Base-by-base conservation (phyloP, 2,329 filamentous ascomycete genomes). In the Ophiostoma ips region DNA sequence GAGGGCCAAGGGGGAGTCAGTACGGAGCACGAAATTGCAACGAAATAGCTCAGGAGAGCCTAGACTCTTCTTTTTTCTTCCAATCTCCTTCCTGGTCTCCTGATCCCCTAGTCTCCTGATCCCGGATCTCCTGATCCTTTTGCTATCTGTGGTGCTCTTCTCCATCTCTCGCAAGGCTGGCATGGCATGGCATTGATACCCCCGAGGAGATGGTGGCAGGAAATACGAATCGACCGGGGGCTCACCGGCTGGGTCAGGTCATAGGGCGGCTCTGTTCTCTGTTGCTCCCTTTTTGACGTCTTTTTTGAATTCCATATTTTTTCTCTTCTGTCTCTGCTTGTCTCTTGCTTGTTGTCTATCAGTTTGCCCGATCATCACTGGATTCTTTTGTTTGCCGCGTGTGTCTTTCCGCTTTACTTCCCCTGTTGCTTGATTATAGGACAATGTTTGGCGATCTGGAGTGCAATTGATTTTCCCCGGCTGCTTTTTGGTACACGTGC, bases 371-470 rank as follows among this genome's bases (percentile, higher is more conserved):
- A 9, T 36, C 16, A 16, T 21, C 36, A 2, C 16, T 38, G 36
- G 10, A 19, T 3, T 5, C 19, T 19, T 9, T 21, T 21, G 16
- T 38, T 12, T 16, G 5, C n/a, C n/a, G 35, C 7, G 35, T 18
- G 15, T 37, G 5, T 37, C 5, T 37, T 16, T 37, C 16, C 5
- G 18, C 18, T 38, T 41, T 24, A 19, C 36, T 50, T 15, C 30
- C 24, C 19, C 16, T 21, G 40, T 48, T 49, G 61, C 61, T 58
- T 61, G 46, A 67, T 70, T 60, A 70, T 70, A 70, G 68, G 68
- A 68, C 60, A 65, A 55, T 53, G 57, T 69, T 68, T 68, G 69
- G 70, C 70, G 68, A 71, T 66, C 57, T 66, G 69, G 68, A 68
- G 68, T 71, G 69, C 63, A 69, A 67, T 69, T 67, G 60, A 65